These are phyloP conservation scores for Poa pratensis DNA, from an alignment of 176 grass and related monocot genomes.

Conservation along the genomic window DNA sequence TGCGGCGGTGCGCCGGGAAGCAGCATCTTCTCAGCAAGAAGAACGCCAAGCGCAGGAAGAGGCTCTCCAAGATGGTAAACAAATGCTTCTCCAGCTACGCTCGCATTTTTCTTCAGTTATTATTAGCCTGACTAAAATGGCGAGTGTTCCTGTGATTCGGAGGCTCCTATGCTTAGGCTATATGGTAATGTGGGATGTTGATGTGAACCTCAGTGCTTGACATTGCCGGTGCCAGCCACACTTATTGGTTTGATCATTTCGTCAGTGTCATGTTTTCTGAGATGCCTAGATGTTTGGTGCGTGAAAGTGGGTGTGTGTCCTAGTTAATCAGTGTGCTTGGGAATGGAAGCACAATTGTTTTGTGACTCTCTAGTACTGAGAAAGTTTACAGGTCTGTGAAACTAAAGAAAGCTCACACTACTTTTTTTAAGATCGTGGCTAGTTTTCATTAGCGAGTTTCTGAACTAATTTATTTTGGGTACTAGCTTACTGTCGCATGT, in stretches of 20 bases:
- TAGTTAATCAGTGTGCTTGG: background rate
- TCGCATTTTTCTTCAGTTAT: background rate
- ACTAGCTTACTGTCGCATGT: too few relatives aligned
- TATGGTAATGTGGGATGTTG: background rate
- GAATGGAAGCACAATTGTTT: background rate
- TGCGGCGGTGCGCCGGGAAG: constrained; percentile 80
- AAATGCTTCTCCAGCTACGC: constrained; percentile 9
- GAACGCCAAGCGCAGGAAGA: constrained; percentile 88
- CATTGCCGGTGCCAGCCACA: background rate
- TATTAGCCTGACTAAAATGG: background rate
- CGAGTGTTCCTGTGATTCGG: background rate
- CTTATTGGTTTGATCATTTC: background rate
- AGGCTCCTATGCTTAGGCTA: background rate
- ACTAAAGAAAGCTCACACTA: too few relatives aligned
- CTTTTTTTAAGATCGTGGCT: too few relatives aligned
- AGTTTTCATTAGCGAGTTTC: too few relatives aligned
- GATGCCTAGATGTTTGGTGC: background rate
- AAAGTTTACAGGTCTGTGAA: background rate
- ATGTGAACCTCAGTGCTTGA: background rate
- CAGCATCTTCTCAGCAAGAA: constrained; percentile 88
- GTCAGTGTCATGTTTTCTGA: background rate
- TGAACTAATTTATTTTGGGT: too few relatives aligned
- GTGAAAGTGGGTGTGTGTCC: background rate
- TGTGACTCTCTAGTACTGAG: background rate
- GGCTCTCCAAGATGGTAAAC: constrained; percentile 83